Conservation (phyloP, 1,284 basidiomycete genomes). For the Kwoniella shivajii region DNA sequence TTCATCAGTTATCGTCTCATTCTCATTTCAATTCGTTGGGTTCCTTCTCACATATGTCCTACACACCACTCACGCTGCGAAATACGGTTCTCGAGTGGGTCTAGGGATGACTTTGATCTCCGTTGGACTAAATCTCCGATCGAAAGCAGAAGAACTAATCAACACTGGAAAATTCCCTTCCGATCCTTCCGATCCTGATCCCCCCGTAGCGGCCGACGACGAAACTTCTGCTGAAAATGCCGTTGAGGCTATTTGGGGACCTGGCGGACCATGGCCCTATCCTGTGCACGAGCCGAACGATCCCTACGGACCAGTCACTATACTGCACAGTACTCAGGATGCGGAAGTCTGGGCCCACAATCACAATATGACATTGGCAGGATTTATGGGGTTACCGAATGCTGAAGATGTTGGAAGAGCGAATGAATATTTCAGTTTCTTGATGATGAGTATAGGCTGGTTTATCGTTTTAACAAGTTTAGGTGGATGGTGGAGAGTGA, state of each 20-base stretch:
- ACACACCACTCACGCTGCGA: slow-evolving; percentile 91
- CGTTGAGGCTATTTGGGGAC: slow-evolving; percentile 45
- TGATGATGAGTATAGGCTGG: slow-evolving; percentile 92
- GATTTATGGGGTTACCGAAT: slow-evolving; percentile 40
- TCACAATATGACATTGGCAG: slow-evolving; percentile 47
- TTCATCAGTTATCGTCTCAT: slow-evolving; percentile 70
- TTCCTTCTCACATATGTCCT: slow-evolving; percentile 92
- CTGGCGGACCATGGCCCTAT: slow-evolving; percentile 35
- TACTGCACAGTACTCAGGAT: slow-evolving; percentile 55
- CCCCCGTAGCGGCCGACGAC: slow-evolving; percentile 24
- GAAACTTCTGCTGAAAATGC: slow-evolving; percentile 45
- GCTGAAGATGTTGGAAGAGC: slow-evolving; percentile 54
- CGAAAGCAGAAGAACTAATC: slow-evolving; percentile 51
- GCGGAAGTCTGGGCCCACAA: slow-evolving; percentile 46
- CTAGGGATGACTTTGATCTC: slow-evolving; percentile 93
- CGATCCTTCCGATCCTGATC: slow-evolving; percentile 39
- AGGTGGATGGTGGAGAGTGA: slow-evolving; percentile 80
- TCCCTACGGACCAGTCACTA: slow-evolving; percentile 24
- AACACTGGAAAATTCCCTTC: slow-evolving; percentile 42
- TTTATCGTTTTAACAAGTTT: slow-evolving; percentile 78
- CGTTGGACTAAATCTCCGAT: slow-evolving; percentile 82
- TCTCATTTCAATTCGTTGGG: slow-evolving; percentile 96
- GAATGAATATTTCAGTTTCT: slow-evolving; percentile 82
- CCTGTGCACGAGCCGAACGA: slow-evolving; percentile 23
- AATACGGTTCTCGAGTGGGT: slow-evolving; percentile 90